Base-by-base conservation (phyloP, 2,329 filamentous ascomycete genomes). In the Aspergillus pseudoterreus region DNA sequence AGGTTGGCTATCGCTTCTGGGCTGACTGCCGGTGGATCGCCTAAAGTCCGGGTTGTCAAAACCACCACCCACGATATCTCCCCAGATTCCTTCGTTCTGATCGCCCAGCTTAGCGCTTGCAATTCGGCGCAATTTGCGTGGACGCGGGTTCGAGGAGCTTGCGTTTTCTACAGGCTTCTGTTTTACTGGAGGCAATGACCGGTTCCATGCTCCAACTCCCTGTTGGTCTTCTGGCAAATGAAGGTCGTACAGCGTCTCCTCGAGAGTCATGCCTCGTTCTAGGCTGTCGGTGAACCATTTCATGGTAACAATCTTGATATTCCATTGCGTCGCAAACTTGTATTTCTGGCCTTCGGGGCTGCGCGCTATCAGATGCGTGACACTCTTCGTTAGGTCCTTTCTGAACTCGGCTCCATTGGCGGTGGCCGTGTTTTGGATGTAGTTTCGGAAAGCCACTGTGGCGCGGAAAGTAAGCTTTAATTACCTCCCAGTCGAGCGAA, bases 311-410 rank as follows among this genome's bases (percentile, higher is more conserved):
- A 91, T 83, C 47, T 83, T 83, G 58, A 96, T 82, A 43, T 81
- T 79, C 92, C 94, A 99, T 60, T 80, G 80, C 59, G 82, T 84
- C n/a, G 92, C 94, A 50, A 90, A 90, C 50, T 83, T 82, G 68
- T 95, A 99, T 70, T 99, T 99, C 54, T 90, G 88, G 19, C 94
- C 92, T 57, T 88, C 82, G 8, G 92, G 85, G 46, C 81, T 82
- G 55, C 82, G 82, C 30, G 90, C 90, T 57, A 99, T 87, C 14
- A 99, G 80, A 70, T 99, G 94, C 2, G 91, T 95, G 57, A 95
- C 89, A 49, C 78, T 79, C 63, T 86, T 90, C 9, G 91, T 95
- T 48, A 99, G 79, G 67, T 99, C 92, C 50, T 88, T 90, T 24
- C 88, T 86, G 68, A 96, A 96, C 49, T 82, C 76, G n/a, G 86